These are phyloP conservation scores for Noccaea bulbosa DNA, from an alignment of 345 rosid genomes.

Conservation along the genomic window DNA sequence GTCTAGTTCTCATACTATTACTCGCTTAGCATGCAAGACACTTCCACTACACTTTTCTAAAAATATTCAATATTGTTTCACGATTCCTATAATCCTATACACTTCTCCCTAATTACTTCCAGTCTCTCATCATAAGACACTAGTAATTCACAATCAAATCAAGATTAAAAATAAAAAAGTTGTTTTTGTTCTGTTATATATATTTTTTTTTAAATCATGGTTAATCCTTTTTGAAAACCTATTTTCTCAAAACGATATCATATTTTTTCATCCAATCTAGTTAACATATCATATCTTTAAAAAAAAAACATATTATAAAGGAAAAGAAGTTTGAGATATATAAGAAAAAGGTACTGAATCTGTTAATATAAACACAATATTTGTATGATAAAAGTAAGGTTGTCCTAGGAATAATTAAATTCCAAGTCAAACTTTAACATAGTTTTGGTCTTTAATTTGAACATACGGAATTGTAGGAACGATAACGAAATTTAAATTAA, in stretches of 20 bases:
- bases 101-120: background rate
- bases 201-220: background rate
- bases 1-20: background rate
- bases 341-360: too few species aligned
- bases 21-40: background rate
- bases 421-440: conserved; percentile 36
- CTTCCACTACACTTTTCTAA: background rate
- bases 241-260: background rate
- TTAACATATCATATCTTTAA: too few species aligned
- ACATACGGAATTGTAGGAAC: conserved; percentile 32
- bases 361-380: too few species aligned
- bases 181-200: background rate
- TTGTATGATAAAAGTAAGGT: background rate
- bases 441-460: conserved; percentile 8
- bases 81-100: background rate
- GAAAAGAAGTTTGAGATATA: background rate
- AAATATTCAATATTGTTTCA: too few species aligned
- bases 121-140: background rate
- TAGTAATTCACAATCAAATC: background rate
- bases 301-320: background rate
- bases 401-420: background rate
- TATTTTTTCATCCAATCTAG: background rate
- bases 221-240: background rate
- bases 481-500: conserved; percentile 28
- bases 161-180: background rate